Conservation (phyloP, 768 basidiomycete species). For the Trametopsis cervina region DNA sequence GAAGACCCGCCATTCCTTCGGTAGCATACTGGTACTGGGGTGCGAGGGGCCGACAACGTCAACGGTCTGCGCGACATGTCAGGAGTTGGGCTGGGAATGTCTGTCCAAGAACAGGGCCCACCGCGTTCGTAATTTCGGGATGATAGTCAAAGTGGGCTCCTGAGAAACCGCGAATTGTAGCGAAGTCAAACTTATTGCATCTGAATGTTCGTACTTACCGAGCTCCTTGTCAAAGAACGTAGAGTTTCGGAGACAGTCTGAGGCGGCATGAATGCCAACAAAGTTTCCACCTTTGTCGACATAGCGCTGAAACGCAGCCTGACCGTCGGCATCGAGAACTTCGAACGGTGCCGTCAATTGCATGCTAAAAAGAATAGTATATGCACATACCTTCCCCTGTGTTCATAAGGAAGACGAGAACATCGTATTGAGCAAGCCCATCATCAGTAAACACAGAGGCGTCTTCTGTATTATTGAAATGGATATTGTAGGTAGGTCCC, state of each 20-base stretch:
- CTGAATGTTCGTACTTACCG: conserved; percentile 19
- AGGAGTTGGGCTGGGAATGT: neutral
- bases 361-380: too few species aligned
- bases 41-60: conserved; percentile 34
- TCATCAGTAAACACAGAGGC: conserved; percentile 32
- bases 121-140: conserved; percentile 36
- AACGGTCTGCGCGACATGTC: conserved; percentile 25
- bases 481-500: conserved; percentile 26
- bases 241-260: conserved; percentile 34
- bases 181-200: neutral
- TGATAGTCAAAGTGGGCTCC: conserved; percentile 44
- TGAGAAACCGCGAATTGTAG: conserved; percentile 4
- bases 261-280: conserved; percentile 39
- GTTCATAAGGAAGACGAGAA: conserved; percentile 38
- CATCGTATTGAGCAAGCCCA: conserved; percentile 34
- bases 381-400: conserved; percentile 39
- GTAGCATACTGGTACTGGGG: conserved; percentile 35
- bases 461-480: conserved; percentile 41
- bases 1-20: conserved; percentile 26
- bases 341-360: too few species aligned
- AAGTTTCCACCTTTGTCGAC: conserved; percentile 40
- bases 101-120: conserved; percentile 16
- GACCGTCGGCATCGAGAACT: conserved; percentile 36
- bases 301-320: conserved; percentile 35
- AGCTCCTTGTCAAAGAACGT: conserved; percentile 35